A percentile compares a stretch with the other conserved stretches of the same genome.
Evolutionary conservation across 495 filamentous ascomycete genomes (phyloP).

Genomic region (Tuber borchii): DNA sequence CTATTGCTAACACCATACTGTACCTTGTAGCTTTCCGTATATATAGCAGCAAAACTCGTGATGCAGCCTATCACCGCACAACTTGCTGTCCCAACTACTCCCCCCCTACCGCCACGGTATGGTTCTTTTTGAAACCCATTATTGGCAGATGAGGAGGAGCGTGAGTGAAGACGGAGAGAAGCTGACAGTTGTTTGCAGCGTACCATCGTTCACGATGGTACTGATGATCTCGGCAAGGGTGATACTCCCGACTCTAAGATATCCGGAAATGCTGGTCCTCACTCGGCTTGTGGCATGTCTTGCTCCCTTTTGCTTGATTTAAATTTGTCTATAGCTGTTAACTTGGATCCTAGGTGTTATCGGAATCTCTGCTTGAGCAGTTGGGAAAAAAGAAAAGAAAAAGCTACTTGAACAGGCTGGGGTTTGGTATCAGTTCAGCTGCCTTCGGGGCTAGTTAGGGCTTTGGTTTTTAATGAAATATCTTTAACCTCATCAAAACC

Average conservation of each 20-base stretch:
- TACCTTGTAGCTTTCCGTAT: no score
- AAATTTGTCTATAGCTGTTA: background rate
- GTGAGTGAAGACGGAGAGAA: background rate
- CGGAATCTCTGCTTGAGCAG: slow-evolving; percentile 63
- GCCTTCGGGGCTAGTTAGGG: background rate
- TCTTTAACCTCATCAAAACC: background rate
- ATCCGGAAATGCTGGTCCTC: slow-evolving; percentile 88
- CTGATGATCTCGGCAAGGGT: slow-evolving; percentile 90
- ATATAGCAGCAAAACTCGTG: no score
- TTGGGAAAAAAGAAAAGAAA: background rate
- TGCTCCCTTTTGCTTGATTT: slow-evolving; percentile 2
- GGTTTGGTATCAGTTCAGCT: background rate
- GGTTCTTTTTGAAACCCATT: no score
- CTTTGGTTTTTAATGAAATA: background rate
- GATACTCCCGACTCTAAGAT: slow-evolving; percentile 88
- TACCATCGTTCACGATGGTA: slow-evolving; percentile 88
- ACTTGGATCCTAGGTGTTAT: slow-evolving; percentile 60
- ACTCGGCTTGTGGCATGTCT: slow-evolving; percentile 82
- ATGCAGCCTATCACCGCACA: no score
- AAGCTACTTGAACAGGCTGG: background rate
- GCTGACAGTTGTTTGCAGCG: slow-evolving; percentile 52
- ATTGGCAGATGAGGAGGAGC: slow-evolving; percentile 1
- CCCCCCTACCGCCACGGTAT: no score
- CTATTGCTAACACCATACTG: no score
- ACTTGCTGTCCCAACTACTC: no score